Evolutionary conservation across 2,329 filamentous ascomycete species (phyloP), one percentile per base, ranked within the genome.

Genomic region (Colletotrichum godetiae): DNA sequence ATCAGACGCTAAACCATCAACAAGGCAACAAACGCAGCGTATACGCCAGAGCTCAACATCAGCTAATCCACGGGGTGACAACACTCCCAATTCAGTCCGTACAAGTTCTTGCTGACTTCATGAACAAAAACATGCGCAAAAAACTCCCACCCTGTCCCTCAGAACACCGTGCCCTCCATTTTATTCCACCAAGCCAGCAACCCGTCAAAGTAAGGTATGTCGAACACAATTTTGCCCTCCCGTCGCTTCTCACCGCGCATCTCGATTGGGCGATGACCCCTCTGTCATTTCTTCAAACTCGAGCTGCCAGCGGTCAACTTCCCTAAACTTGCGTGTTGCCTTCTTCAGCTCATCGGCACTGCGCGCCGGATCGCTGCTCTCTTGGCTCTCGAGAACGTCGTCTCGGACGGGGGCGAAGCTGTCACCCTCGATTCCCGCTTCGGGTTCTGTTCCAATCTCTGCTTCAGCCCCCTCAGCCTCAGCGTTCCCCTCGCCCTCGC

Each of bases 271-370:
- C 24, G 89, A 90, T 71, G 87, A 88, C 73, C 86, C 86, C 80
- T 88, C 86, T 27, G 86, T 87, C 61, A 91, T 86, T 76, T 91
- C 90, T 83, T 93, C 92, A 80, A 89, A 93, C 63, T 91, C 90
- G 74, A 93, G 82, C 81, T 92, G 86, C 91, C 91, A 93, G 81
- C 87, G 85, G 79, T 93, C 92, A 53, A 93, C 92, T 81, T 93
- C 91, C 79, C 89, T 86, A 77, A 93, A 93, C 81, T 93, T 93
- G 79, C 84, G 87, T 11, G 85, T 85, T 53, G 90, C 89, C 62
- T 86, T 84, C 81, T 89, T 89, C 74, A 93, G 83, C 84, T 91
- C 90, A 55, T 87, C 81, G 29, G 87, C 83, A 60, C 87, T 79
- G 7, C 83, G 80, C 61, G 80, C 15, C 7, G 68, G 68, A 13